phyloP scores from a whole-genome alignment of 148 eudicot species.

The Limonium bicolor region DNA sequence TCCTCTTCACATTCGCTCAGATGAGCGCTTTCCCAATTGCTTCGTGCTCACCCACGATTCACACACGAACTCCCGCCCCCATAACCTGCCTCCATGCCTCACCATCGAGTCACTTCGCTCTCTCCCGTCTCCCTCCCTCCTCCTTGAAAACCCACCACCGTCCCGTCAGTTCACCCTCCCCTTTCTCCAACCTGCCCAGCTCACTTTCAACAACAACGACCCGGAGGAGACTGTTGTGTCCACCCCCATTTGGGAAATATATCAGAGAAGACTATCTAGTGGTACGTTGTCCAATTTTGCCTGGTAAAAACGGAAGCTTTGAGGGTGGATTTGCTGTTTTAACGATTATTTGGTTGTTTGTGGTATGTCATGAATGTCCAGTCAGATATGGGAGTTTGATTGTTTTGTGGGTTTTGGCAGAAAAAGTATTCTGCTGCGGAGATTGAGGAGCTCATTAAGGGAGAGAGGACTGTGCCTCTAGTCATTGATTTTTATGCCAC shows the following conservation, averaged over 20 bases:
- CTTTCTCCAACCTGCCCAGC: conserved; percentile 10
- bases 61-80: not conserved
- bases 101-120: too few relatives aligned
- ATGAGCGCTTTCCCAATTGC: conserved; percentile 5
- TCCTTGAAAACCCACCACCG: not conserved
- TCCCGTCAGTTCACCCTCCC: conserved; percentile 10
- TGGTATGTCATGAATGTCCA: not conserved
- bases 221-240: conserved; percentile 30
- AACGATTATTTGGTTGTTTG: not conserved
- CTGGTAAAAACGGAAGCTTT: not conserved
- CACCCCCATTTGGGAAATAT: conserved; percentile 53
- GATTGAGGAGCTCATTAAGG: conserved; percentile 76
- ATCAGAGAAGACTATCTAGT: conserved; percentile 81
- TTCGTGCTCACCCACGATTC: not conserved
- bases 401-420: conserved; percentile 25
- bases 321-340: not conserved
- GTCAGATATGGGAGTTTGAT: not conserved
- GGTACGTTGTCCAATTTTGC: conserved; percentile 19
- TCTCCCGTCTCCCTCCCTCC: too few relatives aligned
- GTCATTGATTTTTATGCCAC: conserved; percentile 88
- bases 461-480: conserved; percentile 73
- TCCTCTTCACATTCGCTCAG: not conserved
- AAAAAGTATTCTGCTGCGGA: conserved; percentile 69
- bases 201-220: conserved; percentile 16
- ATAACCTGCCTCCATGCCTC: not conserved